Percentiles rank a stretch among this genome's conserved stretches.
These are phyloP conservation scores for Cyclotella sp. DNA, from an alignment of 108 stramenopile species.

Conservation along the genomic window DNA sequence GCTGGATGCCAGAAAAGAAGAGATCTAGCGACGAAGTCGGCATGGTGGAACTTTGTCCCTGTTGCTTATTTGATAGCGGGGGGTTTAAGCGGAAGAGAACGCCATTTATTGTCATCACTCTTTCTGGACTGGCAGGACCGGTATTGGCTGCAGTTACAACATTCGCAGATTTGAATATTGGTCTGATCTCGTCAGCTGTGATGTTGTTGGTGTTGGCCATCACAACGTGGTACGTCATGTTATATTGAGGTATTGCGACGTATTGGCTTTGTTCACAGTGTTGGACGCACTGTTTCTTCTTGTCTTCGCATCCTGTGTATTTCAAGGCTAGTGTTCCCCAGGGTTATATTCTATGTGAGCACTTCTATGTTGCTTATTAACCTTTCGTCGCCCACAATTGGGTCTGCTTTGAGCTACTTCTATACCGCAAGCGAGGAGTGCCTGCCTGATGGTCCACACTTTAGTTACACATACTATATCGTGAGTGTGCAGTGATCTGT, in stretches of 20 bases:
- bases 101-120: constrained; percentile 52
- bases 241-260: no score
- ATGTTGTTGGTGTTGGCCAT: constrained; percentile 27
- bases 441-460: constrained; percentile 49
- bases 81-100: constrained; percentile 42
- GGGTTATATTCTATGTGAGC: constrained; percentile 37
- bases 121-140: constrained; percentile 48
- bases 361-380: constrained; percentile 38
- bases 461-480: constrained; percentile 55
- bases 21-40: constrained; percentile 34
- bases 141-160: constrained; percentile 51
- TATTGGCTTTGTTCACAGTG: no score
- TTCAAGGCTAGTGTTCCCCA: constrained; percentile 11
- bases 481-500: background rate
- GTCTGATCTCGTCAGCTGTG: constrained; percentile 31
- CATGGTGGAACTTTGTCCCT: constrained; percentile 39
- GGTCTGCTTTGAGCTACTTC: constrained; percentile 45
- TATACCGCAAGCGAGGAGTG: constrained; percentile 45
- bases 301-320: background rate
- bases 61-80: constrained; percentile 48
- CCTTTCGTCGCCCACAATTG: constrained; percentile 31
- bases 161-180: constrained; percentile 39
- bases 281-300: background rate
- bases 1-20: constrained; percentile 57
- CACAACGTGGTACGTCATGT: constrained; percentile 29